phyloP scores from a whole-genome alignment of 352 stramenopile species.

The Phytophthora constricta region DNA sequence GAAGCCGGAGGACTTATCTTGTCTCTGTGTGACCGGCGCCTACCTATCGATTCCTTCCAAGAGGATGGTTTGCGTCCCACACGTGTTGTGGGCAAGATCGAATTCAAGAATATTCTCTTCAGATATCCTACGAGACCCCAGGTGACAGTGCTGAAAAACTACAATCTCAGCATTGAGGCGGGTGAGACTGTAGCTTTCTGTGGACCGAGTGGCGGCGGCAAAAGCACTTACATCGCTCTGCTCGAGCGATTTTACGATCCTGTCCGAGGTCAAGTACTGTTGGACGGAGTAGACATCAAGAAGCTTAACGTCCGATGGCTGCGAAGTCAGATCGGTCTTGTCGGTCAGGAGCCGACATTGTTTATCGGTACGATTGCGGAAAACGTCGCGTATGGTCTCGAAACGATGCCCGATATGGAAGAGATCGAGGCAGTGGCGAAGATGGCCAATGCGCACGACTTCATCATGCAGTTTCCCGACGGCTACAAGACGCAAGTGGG shows the following conservation, averaged over 20 bases:
- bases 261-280: conserved; percentile 28
- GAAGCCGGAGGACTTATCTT: conserved; percentile 26
- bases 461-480: conserved; percentile 46
- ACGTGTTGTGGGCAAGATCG: conserved; percentile 31
- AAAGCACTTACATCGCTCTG: conserved; percentile 44
- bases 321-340: conserved; percentile 38
- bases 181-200: conserved; percentile 45
- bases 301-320: conserved; percentile 48
- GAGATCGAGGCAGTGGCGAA: conserved; percentile 71
- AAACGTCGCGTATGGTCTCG: conserved; percentile 51
- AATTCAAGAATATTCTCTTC: conserved; percentile 47
- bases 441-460: conserved; percentile 50
- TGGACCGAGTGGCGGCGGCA: conserved; percentile 45
- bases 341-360: conserved; percentile 8
- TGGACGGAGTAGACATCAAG: conserved; percentile 47
- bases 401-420: conserved; percentile 53
- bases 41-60: conserved; percentile 38
- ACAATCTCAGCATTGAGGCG: conserved; percentile 39
- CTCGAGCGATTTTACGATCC: conserved; percentile 57
- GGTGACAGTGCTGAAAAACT: conserved; percentile 36
- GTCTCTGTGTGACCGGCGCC: conserved; percentile 12
- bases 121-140: conserved; percentile 45
- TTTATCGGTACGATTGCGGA: conserved; percentile 18
- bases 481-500: conserved; percentile 47
- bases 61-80: conserved; percentile 22